Evolutionary conservation across 352 stramenopile species (phyloP), one percentile per base, ranked within the genome.

Genomic region (Elongisporangium anandrum): DNA sequence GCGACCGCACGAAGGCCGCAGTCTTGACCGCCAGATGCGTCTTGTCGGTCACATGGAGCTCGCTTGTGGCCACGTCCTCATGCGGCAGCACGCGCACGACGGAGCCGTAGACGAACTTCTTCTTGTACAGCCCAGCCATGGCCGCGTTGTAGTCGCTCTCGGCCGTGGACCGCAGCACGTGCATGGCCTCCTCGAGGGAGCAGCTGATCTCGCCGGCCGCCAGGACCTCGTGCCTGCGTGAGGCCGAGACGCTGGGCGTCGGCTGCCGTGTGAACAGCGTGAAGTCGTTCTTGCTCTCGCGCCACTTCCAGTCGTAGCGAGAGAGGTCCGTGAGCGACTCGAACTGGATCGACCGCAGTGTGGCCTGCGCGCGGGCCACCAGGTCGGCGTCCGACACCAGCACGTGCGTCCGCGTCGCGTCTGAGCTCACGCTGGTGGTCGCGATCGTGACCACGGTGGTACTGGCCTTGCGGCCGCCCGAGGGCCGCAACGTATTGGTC

Each of bases 71-170:
- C 17, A 21, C 16, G 50, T 58, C 22, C 19, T 29, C 38, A 17
- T 34, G 64, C 0, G 57, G 34, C 10, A 59, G 52, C 7, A 68
- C 48, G 41, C 78, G 63, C 10, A 76, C 72, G 54, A 84, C n/a
- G 1, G 72, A 76, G 2, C 75, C 72, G 54, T 78, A 79, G 57
- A 84, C 79, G 41, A 81, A 84, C 34, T 79, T 61, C 0, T 65
- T 54, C 52, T 74, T 65, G 68, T 74, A 79, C 4, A 81, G 24
- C 6, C 63, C 39, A 21, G 69, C 64, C 72, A 84, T 81, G n/a
- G 70, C 26, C 1, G 47, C 53, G 50, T 81, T 81, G 52, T 65
- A 75, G 41, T 71, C 67, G 39, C 49, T 75, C 50, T 81, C 72
- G 24, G 57, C 70, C 4, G 64, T 47, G 0, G 64, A 70, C 8